Evolutionary conservation across 202 grass and related monocot species (phyloP), one percentile per base, ranked within the genome.

Genomic region (Panicum virgatum): DNA sequence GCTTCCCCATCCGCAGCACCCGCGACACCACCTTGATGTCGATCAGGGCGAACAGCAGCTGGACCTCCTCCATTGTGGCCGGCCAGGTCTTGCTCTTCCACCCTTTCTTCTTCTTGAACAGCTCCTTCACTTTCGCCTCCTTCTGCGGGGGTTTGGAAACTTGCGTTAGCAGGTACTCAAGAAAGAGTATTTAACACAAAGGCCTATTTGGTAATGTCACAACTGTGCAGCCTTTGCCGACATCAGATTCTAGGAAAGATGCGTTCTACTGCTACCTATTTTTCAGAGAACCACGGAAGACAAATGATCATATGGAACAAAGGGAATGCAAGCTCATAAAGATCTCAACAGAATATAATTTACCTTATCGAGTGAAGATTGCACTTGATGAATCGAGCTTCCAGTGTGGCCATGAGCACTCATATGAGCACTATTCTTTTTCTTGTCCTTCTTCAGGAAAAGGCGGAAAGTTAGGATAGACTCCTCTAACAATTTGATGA

Each of bases 371-470:
- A 98, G 87, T 82, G 96, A 98, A 45, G 92, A 88, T 61, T 90
- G 91, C 83, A 98, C 96, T 78, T 96, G 91, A 12, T 93, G 92
- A 82, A 96, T 86, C 1, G 96, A 98, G 75, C 91, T 89, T 58
- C 89, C 90, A 32, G 68, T 80, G 48, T 89, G 83, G 62, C 89
- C 89, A 90, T 93, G 82, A 78, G n/a, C n/a, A n/a, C n/a, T n/a
- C n/a, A n/a, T n/a, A n/a, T n/a, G n/a, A n/a, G 48, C 67, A 87
- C 85, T 77, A 25, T 50, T 88, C 85, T 90, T 98, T 87, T 80
- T 96, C 87, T 98, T 98, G 76, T 98, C 96, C 45, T 86, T 92
- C 77, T 93, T 98, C 61, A 98, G 69, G 78, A 98, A 98, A 68
- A 93, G 70, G 42, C 80, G 88, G 64, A 98, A 96, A 70, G 96